Evolutionary conservation across 305 asterid species (phyloP).

Genomic region (Solanum hybrid): DNA sequence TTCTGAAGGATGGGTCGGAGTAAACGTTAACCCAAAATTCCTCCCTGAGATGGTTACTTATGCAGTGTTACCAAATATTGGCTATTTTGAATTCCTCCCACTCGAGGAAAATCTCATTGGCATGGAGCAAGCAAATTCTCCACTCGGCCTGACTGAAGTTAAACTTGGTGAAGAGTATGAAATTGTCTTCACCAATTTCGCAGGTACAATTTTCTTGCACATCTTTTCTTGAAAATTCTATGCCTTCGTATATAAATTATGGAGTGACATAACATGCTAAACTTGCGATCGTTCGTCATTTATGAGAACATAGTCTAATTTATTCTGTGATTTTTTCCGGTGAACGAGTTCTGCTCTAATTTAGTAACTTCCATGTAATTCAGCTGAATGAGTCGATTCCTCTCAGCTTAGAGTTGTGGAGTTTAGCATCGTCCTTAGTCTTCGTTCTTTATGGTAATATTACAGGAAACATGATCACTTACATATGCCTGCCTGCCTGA

Average conservation of each 20-base stretch:
- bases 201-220: slow-evolving; percentile 34
- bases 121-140: slow-evolving; percentile 18
- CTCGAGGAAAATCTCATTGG: slow-evolving; percentile 23
- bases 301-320: neutral
- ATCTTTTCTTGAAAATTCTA: neutral
- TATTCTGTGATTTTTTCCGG: neutral
- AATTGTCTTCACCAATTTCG: slow-evolving; percentile 64
- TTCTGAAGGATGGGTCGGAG: slow-evolving; percentile 96
- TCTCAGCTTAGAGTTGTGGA: neutral
- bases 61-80: slow-evolving; percentile 75
- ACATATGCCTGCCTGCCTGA: neutral
- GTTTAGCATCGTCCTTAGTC: neutral
- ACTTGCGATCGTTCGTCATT: neutral
- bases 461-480: neutral
- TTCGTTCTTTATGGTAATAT: neutral
- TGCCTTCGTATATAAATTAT: neutral
- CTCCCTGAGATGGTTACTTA: slow-evolving; percentile 66
- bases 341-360: neutral
- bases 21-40: slow-evolving; percentile 58
- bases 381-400: neutral
- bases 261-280: neutral
- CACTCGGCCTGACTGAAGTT: slow-evolving; percentile 72
- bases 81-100: slow-evolving; percentile 80
- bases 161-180: slow-evolving; percentile 77
- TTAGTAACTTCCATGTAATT: neutral